Evolutionary conservation across 2,329 filamentous ascomycete species (phyloP), one percentile per base, ranked within the genome.

Genomic region (Leptographium wingfieldii): DNA sequence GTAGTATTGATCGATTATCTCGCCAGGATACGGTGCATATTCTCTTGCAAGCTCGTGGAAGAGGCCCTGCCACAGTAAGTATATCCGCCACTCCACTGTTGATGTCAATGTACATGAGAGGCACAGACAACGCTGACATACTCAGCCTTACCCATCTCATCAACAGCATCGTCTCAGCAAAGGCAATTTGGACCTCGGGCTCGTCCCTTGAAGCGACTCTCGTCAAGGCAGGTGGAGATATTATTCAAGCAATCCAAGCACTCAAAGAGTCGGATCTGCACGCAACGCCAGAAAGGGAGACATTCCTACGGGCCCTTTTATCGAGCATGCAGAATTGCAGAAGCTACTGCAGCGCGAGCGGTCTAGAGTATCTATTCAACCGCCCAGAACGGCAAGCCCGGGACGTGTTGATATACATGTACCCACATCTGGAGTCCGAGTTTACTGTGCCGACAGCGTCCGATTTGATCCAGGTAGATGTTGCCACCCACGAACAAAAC

Each of bases 161-260:
- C 9, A 48, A 62, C 3, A 63, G 66, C 22, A 60, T 71, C 35
- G 31, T 52, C 10, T 35, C 31, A 3, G 64, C 64, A 5, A 48
- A 54, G n/a, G 64, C 65, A 3, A 46, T 60, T 22, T 71, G 69
- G 69, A 49, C 63, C 2, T 55, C 25, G 3, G 60, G 61, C n/a
- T 64, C 66, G n/a, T 57, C 66, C 5, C 59, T 71, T 3, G 62
- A 63, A 35, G 49, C 31, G n/a, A 48, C 62, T 2, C 61, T 73
- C 5, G 66, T 66, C 10, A 61, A 56, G 2, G 68, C 72, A 35
- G 67, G 67, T 51, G 71, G 71, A 31, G 72, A 73, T 56, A 66
- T 73, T 35, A 69, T 73, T 3, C 72, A 74, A 58, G 69, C 71
- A 9, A 64, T 72, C 22, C 70, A 73, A 55, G 70, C 72, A 1